Evolutionary conservation across 305 asterid species (phyloP).

Genomic region (Fraxinus floribunda): DNA sequence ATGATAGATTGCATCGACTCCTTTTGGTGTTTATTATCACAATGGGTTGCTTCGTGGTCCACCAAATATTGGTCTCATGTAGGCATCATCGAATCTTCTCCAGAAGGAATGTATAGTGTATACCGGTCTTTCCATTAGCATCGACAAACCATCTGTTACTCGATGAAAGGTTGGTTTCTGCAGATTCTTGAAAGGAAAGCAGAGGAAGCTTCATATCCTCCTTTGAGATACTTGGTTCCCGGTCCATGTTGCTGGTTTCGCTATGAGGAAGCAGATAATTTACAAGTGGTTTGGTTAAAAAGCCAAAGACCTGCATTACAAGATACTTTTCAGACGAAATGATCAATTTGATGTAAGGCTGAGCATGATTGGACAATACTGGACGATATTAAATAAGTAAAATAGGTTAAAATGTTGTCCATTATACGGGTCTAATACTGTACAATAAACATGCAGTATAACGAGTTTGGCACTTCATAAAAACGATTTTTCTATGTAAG

Average conservation of each 20-base stretch:
- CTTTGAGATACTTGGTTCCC: constrained; percentile 59
- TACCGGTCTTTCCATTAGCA: constrained; percentile 80
- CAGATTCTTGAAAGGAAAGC: constrained; percentile 79
- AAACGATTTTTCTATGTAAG: neutral
- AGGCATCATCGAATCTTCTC: constrained; percentile 78
- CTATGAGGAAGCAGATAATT: constrained; percentile 55
- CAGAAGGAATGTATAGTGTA: constrained; percentile 77
- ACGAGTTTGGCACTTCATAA: neutral
- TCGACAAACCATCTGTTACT: constrained; percentile 66
- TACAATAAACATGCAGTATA: neutral
- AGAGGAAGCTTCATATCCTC: constrained; percentile 75
- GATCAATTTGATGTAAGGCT: neutral
- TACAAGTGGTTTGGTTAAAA: constrained; percentile 77
- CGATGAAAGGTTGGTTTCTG: constrained; percentile 54
- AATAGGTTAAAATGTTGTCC: neutral
- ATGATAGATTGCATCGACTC: neutral
- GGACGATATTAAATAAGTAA: neutral
- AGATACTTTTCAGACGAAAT: neutral
- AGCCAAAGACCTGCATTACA: constrained; percentile 71
- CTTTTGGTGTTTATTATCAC: neutral
- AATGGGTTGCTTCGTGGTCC: constrained; percentile 43
- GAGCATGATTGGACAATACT: neutral
- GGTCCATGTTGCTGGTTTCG: constrained; percentile 33
- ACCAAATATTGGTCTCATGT: constrained; percentile 87
- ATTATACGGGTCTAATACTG: neutral